Evolutionary conservation across 2,329 filamentous ascomycete species (phyloP), one percentile per base, ranked within the genome.

Genomic region (Aspergillus carbonarius): DNA sequence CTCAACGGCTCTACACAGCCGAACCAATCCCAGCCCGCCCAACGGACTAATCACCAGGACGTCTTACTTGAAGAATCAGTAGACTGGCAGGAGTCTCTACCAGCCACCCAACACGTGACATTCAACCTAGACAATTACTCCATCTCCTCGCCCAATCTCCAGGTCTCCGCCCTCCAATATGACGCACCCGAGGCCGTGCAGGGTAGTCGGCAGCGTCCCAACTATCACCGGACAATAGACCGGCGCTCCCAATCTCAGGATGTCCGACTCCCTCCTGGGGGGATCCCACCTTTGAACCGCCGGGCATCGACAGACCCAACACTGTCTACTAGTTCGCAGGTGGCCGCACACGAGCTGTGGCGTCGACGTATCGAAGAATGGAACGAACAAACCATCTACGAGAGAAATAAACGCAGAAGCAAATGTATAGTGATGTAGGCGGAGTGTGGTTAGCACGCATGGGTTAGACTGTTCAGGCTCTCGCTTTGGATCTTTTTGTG

Each of bases 351-450:
- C 40, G 71, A 76, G 56, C 72, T 72, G 55, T 74, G 74, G 74
- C 68, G 74, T 54, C 63, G 68, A 13, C 70, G 74, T 20, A 76
- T 76, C 55, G 71, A 74, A 46, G 72, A 76, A 54, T 76, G 75
- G 74, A 76, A 74, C 49, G 68, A 74, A 59, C 67, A 69, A 46
- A 76, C 72, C 10, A 74, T 76, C 35, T 67, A 70, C 25, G 74
- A 76, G 59, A 63, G 71, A 53, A 69, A 63, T 54, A 72, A 68
- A 55, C 73, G 69, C 51, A 68, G 74, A 54, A 67, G 59, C 47
- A 76, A 71, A 59, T 78, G 76, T 61, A 64, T 68, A 37, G 63
- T 78, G 53, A 77, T 78, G 75, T 78, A 69, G 62, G 37, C 32
- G 10, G 55, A 20, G 15, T 17, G 34, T 25, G 7, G 8, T 54